Percentiles rank a stretch among this genome's conserved stretches.
Evolutionary conservation across 2,329 filamentous ascomycete species (phyloP).

Genomic region (Penicillium occitanis): DNA sequence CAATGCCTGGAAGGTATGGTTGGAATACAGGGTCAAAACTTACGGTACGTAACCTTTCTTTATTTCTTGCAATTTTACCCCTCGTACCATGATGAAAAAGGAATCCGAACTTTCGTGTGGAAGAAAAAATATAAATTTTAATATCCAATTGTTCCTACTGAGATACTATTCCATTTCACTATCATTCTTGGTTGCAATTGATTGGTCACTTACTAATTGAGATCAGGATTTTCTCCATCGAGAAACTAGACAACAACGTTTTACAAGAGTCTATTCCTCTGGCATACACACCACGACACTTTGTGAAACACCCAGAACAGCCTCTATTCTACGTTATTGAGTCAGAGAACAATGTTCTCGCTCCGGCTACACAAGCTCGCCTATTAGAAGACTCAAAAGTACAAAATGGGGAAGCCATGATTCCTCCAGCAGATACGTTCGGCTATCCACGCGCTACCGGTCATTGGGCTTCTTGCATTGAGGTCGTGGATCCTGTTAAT

Average conservation of each 20-base stretch:
- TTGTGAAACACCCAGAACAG: conserved; percentile 83
- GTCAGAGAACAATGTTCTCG: conserved; percentile 86
- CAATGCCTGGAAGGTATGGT: conserved; percentile 93
- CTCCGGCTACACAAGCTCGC: conserved; percentile 71
- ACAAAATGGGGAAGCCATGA: conserved; percentile 69
- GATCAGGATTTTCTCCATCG: conserved; percentile 79
- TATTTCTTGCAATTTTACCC: conserved; percentile 18
- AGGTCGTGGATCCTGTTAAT: conserved; percentile 78
- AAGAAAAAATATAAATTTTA: conserved; percentile 44
- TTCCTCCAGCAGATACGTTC: conserved; percentile 77
- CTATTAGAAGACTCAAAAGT: conserved; percentile 70
- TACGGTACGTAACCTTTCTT: conserved; percentile 64
- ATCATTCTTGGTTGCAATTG: conserved; percentile 2
- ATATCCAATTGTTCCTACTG: conserved; percentile 97
- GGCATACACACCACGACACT: conserved; percentile 83
- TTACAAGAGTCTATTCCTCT: conserved; percentile 84
- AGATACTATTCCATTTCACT: conserved; percentile 41
- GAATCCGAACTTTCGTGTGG: conserved; percentile 44
- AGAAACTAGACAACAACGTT: conserved; percentile 80
- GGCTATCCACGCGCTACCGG: conserved; percentile 80
- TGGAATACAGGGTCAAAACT: conserved; percentile 82
- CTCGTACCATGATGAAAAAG: conserved; percentile 49
- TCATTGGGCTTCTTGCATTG: conserved; percentile 95
- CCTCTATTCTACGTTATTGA: conserved; percentile 93
- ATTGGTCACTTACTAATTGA: conserved; percentile 7